These are phyloP conservation scores for Endothia cerciana DNA, from an alignment of 2,329 filamentous ascomycete species.

Conservation along the genomic window DNA sequence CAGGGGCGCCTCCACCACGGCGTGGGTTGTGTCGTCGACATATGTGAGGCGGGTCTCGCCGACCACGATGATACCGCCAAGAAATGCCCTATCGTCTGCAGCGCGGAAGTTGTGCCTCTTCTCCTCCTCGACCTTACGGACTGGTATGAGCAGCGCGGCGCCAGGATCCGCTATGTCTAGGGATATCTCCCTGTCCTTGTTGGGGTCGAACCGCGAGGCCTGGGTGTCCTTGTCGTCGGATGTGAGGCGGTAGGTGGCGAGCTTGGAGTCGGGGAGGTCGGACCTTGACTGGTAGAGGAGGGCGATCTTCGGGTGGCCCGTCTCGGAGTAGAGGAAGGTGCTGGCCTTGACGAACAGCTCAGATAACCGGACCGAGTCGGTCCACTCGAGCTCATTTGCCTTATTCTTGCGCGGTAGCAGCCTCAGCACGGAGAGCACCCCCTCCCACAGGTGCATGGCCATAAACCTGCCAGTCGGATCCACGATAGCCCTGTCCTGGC, in stretches of 20 bases:
- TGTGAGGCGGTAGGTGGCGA: slow-evolving; percentile 64
- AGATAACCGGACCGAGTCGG: slow-evolving; percentile 60
- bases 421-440: slow-evolving; percentile 59
- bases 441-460: slow-evolving; percentile 64
- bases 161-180: slow-evolving; percentile 58
- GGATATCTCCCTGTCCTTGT: slow-evolving; percentile 59
- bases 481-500: slow-evolving; percentile 79
- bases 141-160: slow-evolving; percentile 65
- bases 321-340: slow-evolving; percentile 61
- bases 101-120: slow-evolving; percentile 64
- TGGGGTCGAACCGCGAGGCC: slow-evolving; percentile 58
- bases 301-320: slow-evolving; percentile 60
- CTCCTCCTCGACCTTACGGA: slow-evolving; percentile 57
- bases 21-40: slow-evolving; percentile 76
- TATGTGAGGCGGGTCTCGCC: slow-evolving; percentile 85
- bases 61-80: slow-evolving; percentile 74
- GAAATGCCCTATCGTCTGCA: slow-evolving; percentile 56
- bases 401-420: slow-evolving; percentile 51
- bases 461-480: slow-evolving; percentile 74
- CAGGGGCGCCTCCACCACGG: slow-evolving; percentile 66
- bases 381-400: slow-evolving; percentile 49
- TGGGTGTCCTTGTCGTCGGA: slow-evolving; percentile 60
- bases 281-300: slow-evolving; percentile 60
- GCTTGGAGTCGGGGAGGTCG: slow-evolving; percentile 55
- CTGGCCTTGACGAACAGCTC: slow-evolving; percentile 64